Evolutionary conservation across 768 basidiomycete genomes (phyloP).

Genomic region (Pholiota molesta): DNA sequence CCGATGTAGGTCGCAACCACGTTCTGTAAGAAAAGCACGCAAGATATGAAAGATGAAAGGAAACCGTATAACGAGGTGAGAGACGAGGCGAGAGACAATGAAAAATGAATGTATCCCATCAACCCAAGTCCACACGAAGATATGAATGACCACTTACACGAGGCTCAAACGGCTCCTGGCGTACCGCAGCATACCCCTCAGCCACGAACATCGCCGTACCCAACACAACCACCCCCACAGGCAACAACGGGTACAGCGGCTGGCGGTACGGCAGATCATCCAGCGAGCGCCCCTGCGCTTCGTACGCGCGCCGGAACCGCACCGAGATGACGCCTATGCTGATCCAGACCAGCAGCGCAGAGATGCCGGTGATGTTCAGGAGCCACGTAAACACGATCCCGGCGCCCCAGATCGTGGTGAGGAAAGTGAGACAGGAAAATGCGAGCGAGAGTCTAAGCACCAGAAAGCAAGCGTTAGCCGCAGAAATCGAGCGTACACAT

Average conservation of each 20-base stretch:
- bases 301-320: conserved; percentile 67
- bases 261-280: conserved; percentile 62
- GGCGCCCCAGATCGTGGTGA: conserved; percentile 61
- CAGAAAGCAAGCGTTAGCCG: too few species aligned
- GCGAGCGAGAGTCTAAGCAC: conserved; percentile 46
- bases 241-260: conserved; percentile 56
- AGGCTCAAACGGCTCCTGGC: conserved; percentile 44
- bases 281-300: conserved; percentile 50
- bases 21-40: conserved; percentile 36
- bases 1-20: conserved; percentile 60
- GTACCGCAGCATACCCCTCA: conserved; percentile 54
- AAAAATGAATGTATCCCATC: too few species aligned
- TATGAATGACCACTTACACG: conserved; percentile 32
- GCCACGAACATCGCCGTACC: conserved; percentile 56
- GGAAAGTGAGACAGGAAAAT: conserved; percentile 52
- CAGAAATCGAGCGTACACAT: conserved; percentile 22
- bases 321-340: conserved; percentile 57
- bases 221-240: conserved; percentile 51
- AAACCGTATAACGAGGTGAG: too few species aligned
- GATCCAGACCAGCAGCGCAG: conserved; percentile 69
- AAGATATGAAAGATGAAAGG: neutral
- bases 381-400: conserved; percentile 62
- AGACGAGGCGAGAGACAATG: too few species aligned
- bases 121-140: too few species aligned
- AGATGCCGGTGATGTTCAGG: conserved; percentile 66